These are phyloP conservation scores for Copromyces sp. DNA, from an alignment of 495 filamentous ascomycete species.

Conservation along the genomic window DNA sequence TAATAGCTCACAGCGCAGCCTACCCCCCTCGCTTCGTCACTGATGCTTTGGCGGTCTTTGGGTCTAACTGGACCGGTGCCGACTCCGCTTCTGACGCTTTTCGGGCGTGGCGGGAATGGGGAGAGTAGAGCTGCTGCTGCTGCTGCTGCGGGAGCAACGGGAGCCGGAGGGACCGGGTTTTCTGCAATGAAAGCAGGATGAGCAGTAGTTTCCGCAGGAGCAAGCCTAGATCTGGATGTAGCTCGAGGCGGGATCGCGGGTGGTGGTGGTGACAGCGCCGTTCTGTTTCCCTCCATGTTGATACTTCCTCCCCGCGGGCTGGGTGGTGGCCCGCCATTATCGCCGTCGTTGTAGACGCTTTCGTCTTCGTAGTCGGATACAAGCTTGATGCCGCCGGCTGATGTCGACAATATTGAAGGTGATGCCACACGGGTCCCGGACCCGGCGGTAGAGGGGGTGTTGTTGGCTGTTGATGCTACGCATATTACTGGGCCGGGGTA, in stretches of 20 bases:
- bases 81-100: background rate
- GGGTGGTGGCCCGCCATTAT: background rate
- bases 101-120: background rate
- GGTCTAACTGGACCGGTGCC: background rate
- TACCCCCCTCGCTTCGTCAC: background rate
- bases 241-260: background rate
- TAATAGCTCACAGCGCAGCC: background rate
- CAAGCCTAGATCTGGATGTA: background rate
- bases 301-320: background rate
- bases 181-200: background rate
- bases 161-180: background rate
- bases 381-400: background rate
- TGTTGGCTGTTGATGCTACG: background rate
- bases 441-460: background rate
- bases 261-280: background rate
- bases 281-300: background rate
- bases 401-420: background rate
- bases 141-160: background rate
- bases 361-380: background rate
- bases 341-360: background rate
- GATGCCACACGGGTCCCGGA: background rate
- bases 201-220: background rate
- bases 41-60: background rate
- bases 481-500: background rate
- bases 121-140: background rate